Evolutionary conservation across 2,329 filamentous ascomycete species (phyloP).

Genomic region (Cladophialophora bantiana): DNA sequence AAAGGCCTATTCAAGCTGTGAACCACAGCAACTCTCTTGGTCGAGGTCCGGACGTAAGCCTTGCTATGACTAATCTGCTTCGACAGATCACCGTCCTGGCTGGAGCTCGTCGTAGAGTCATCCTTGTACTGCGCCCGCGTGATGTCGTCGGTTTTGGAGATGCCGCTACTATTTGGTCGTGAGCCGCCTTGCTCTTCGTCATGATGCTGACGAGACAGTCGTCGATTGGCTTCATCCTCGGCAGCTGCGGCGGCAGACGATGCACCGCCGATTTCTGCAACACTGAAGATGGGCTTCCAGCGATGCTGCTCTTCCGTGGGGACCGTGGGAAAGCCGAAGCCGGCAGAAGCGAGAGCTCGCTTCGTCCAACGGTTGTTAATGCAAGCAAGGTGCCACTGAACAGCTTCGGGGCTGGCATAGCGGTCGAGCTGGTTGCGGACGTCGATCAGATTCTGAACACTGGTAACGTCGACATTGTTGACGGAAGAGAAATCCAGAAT

Average conservation of each 20-base stretch:
- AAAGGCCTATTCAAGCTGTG: constrained; percentile 88
- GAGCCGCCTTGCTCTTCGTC: constrained; percentile 43
- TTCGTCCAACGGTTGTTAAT: constrained; percentile 96
- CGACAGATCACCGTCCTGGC: constrained; percentile 50
- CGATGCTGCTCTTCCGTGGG: constrained; percentile 63
- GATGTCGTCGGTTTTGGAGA: constrained; percentile 17
- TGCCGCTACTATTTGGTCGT: constrained; percentile 6
- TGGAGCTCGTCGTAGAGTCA: constrained; percentile 43
- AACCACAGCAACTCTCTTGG: constrained; percentile 66
- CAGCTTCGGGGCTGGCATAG: constrained; percentile 78
- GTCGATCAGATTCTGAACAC: constrained; percentile 89
- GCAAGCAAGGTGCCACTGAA: constrained; percentile 96
- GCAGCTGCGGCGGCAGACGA: constrained; percentile 73
- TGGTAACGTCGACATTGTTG: constrained; percentile 93
- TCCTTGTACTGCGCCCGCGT: constrained; percentile 15
- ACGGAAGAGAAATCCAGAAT: constrained; percentile 93
- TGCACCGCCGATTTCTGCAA: constrained; percentile 80
- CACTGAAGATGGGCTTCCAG: constrained; percentile 95
- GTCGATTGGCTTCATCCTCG: constrained; percentile 66
- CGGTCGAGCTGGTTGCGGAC: constrained; percentile 91
- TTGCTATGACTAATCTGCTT: constrained; percentile 58
- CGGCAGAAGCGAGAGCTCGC: constrained; percentile 82
- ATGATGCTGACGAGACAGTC: constrained; percentile 30
- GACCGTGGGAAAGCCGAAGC: constrained; percentile 81
- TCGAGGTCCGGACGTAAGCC: constrained; percentile 47